Conservation (phyloP, 2,329 filamentous ascomycete species). For the Coniochaeta sp. region DNA sequence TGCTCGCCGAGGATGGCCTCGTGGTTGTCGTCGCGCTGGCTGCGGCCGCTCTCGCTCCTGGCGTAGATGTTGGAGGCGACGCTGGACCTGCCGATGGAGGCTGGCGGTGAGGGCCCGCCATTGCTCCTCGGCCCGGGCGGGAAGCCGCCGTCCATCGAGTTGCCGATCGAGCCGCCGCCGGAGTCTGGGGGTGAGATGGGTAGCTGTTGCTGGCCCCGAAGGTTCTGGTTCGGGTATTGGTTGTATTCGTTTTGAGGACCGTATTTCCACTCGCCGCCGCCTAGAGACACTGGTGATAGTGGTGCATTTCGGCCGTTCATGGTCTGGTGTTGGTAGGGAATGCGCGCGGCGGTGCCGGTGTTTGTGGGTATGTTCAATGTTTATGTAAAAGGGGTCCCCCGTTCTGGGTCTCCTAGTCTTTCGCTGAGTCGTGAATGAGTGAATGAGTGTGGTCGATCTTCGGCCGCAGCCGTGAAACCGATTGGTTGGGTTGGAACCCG, state of each 20-base stretch:
- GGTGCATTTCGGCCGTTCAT: slow-evolving; percentile 72
- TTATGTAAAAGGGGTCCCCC: background rate
- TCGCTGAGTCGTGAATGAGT: background rate
- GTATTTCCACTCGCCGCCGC: slow-evolving; percentile 80
- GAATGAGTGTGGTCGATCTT: too few relatives aligned
- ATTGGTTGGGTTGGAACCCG: background rate
- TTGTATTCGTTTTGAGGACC: slow-evolving; percentile 29
- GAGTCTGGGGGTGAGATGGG: slow-evolving; percentile 66
- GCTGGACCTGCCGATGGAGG: slow-evolving; percentile 80
- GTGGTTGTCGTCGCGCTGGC: slow-evolving; percentile 51
- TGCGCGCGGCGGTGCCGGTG: background rate
- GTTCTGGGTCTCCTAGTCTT: background rate
- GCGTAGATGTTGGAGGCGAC: slow-evolving; percentile 67
- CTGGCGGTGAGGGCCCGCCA: slow-evolving; percentile 73
- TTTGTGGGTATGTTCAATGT: background rate
- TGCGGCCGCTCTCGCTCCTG: slow-evolving; percentile 58
- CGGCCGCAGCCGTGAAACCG: background rate
- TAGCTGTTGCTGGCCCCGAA: slow-evolving; percentile 44
- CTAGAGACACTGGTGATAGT: slow-evolving; percentile 75
- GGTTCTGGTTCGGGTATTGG: slow-evolving; percentile 45
- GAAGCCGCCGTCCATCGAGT: slow-evolving; percentile 55
- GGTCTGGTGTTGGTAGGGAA: too few relatives aligned
- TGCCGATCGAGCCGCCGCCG: slow-evolving; percentile 45
- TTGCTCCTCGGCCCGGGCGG: slow-evolving; percentile 47
- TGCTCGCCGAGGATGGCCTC: slow-evolving; percentile 67